Conservation (phyloP, 1,284 basidiomycete species). For the Fomitopsis betulina region DNA sequence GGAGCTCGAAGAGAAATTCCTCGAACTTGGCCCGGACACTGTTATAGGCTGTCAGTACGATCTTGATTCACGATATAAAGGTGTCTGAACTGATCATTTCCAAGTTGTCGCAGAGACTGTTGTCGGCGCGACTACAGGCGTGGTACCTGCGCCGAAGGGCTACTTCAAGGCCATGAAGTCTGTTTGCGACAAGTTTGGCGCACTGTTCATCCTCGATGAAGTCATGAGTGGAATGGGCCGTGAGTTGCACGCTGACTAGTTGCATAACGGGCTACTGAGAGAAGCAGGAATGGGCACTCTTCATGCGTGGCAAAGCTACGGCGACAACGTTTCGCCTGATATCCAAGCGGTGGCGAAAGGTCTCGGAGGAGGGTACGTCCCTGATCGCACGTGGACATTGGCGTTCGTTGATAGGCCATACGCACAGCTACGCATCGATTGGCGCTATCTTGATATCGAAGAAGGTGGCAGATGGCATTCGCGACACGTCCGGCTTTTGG, state of each 20-base stretch:
- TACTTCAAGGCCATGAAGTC: constrained; percentile 82
- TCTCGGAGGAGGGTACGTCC: constrained; percentile 73
- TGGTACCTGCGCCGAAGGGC: constrained; percentile 69
- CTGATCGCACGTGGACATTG: background rate
- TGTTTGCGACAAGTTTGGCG: constrained; percentile 84
- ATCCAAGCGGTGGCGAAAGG: constrained; percentile 85
- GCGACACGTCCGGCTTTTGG: constrained; percentile 61
- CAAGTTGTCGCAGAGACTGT: constrained; percentile 81
- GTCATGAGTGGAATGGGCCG: constrained; percentile 87
- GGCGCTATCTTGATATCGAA: constrained; percentile 76
- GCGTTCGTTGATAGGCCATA: background rate
- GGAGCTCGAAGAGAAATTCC: constrained; percentile 82
- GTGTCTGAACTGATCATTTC: constrained; percentile 8
- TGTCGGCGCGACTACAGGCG: constrained; percentile 80
- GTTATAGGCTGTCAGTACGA: constrained; percentile 72
- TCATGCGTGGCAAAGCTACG: constrained; percentile 82
- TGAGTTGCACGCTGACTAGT: constrained; percentile 30
- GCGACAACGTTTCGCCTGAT: constrained; percentile 73
- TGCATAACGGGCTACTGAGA: background rate
- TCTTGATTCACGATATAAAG: background rate
- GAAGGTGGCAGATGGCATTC: constrained; percentile 65
- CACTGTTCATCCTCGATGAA: constrained; percentile 84
- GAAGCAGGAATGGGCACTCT: constrained; percentile 79
- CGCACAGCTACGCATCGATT: constrained; percentile 71
- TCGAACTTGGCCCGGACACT: constrained; percentile 74